These are phyloP conservation scores for Debaryomycetaceae sp. DNA, from an alignment of 1,139 yeast species.

Conservation along the genomic window DNA sequence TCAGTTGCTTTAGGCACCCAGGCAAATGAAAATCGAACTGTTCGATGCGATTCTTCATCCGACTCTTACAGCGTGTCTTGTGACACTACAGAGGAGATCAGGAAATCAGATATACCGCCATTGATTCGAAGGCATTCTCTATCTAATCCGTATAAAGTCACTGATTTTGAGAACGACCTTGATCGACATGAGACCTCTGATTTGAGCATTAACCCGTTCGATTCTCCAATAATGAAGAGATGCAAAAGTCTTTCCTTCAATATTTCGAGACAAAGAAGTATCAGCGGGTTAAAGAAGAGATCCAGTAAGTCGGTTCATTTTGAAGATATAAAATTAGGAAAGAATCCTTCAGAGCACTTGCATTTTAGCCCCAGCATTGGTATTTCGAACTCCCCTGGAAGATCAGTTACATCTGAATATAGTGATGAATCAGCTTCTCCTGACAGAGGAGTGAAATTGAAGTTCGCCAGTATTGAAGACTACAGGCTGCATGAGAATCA, in stretches of 20 bases:
- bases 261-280: conserved; percentile 6
- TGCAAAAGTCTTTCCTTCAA: conserved; percentile 7
- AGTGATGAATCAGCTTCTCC: conserved; percentile 1
- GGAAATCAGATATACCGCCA: conserved; percentile 4
- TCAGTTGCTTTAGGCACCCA: not conserved
- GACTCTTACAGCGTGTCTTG: conserved; percentile 2
- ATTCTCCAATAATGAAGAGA: conserved; percentile 6
- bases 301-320: conserved; percentile 7
- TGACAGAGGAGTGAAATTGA: not conserved
- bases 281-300: conserved; percentile 5
- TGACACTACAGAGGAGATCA: conserved; percentile 2
- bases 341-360: not conserved
- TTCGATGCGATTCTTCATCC: not conserved
- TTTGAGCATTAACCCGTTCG: conserved; percentile 10
- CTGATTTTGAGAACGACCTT: conserved; percentile 5
- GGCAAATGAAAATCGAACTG: not conserved
- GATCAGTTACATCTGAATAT: conserved; percentile 4
- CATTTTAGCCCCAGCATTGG: not conserved
- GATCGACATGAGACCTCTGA: conserved; percentile 6
- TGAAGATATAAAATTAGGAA: not conserved
- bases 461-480: conserved; percentile 3
- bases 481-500: conserved; percentile 6
- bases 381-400: conserved; percentile 2
- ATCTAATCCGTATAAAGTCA: conserved; percentile 5
- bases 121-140: conserved; percentile 7